Percentiles rank a stretch among this genome's conserved stretches.
Conservation (phyloP, 2,329 filamentous ascomycete species). For the Ophiocordyceps robertsii region DNA sequence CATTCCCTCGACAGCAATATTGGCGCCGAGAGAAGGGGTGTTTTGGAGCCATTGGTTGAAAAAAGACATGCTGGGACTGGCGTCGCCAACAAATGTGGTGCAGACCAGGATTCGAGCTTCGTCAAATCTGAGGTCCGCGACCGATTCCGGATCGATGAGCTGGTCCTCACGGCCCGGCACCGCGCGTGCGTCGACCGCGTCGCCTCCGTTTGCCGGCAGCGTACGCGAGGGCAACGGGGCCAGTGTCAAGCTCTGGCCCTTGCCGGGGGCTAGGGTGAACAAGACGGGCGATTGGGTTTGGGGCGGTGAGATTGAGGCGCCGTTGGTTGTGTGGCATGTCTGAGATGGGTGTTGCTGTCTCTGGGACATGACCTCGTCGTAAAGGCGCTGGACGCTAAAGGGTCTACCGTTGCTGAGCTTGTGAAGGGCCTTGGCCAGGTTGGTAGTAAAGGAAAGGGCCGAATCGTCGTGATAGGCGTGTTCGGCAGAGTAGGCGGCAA, state of each 20-base stretch:
- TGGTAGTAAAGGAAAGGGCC: slow-evolving; percentile 45
- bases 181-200: slow-evolving; percentile 9
- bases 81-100: slow-evolving; percentile 53
- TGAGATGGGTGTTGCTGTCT: slow-evolving; percentile 31
- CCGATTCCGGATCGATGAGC: slow-evolving; percentile 31
- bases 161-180: slow-evolving; percentile 19
- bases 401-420: slow-evolving; percentile 39
- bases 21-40: slow-evolving; percentile 39
- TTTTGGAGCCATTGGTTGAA: slow-evolving; percentile 55
- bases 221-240: slow-evolving; percentile 27
- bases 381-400: slow-evolving; percentile 42
- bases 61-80: slow-evolving; percentile 50
- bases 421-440: slow-evolving; percentile 38
- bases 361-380: slow-evolving; percentile 38
- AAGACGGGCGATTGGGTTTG: slow-evolving; percentile 32
- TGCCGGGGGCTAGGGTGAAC: slow-evolving; percentile 41
- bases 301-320: slow-evolving; percentile 19
- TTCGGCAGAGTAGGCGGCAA: slow-evolving; percentile 44
- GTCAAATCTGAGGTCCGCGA: slow-evolving; percentile 45
- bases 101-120: slow-evolving; percentile 51
- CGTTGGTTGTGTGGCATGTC: slow-evolving; percentile 29
- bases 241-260: slow-evolving; percentile 38
- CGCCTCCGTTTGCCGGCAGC: slow-evolving; percentile 13
- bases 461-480: slow-evolving; percentile 28
- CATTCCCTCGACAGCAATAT: slow-evolving; percentile 53